Percentiles rank a stretch among this genome's conserved stretches.
phyloP scores from a whole-genome alignment of 2,329 filamentous ascomycete species.

The Colletotrichum caudatum region DNA sequence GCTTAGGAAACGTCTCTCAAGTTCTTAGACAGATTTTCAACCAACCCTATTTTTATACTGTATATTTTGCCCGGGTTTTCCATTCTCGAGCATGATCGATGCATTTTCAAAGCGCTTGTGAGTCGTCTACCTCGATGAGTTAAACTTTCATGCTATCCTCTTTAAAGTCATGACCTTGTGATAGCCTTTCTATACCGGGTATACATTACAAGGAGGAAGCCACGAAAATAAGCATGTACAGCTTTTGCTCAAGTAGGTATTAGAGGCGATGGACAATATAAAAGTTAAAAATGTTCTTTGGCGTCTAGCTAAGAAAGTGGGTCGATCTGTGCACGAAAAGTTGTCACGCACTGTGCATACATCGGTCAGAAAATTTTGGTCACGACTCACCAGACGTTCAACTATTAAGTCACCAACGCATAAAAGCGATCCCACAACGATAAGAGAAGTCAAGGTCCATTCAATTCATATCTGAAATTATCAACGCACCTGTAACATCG shows the following conservation, averaged over 20 bases:
- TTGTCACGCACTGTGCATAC: background rate
- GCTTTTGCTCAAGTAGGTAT: too few relatives aligned
- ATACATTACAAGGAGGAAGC: too few relatives aligned
- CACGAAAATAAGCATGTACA: too few relatives aligned
- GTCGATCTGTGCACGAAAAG: background rate
- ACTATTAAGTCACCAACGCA: too few relatives aligned
- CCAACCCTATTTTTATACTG: background rate
- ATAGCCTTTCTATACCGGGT: too few relatives aligned
- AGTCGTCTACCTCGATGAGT: too few relatives aligned
- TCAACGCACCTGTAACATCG: too few relatives aligned
- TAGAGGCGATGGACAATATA: too few relatives aligned
- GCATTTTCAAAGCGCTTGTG: background rate
- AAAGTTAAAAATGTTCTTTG: too few relatives aligned
- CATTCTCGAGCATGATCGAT: background rate
- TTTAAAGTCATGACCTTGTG: too few relatives aligned
- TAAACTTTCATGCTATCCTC: background rate
- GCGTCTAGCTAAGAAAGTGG: background rate
- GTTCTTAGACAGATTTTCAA: background rate
- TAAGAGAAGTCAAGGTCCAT: background rate
- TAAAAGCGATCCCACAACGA: too few relatives aligned
- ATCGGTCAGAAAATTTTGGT: conserved; percentile 11
- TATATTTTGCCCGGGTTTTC: background rate
- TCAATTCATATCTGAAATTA: too few relatives aligned
- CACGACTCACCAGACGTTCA: background rate
- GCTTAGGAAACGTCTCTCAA: background rate